Base-by-base conservation (phyloP, 495 filamentous ascomycete genomes). In the Corynascus novoguineensis region DNA sequence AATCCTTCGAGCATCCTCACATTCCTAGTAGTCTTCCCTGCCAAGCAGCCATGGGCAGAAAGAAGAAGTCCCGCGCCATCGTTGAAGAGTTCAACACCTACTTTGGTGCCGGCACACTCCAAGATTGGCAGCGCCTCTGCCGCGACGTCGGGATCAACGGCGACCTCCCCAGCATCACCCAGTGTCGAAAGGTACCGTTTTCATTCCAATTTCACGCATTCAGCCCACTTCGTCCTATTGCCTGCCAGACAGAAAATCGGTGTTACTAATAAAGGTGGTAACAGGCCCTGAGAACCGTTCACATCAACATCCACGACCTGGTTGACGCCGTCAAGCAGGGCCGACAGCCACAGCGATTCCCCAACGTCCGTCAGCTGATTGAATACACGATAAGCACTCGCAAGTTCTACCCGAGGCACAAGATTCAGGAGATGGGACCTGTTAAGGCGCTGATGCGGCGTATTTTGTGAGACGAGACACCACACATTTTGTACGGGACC, bases 301-400 rank as follows among this genome's bases (percentile, higher is more conserved):
- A 67, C 57, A 60, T 76, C 38, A 75, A 75, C 50, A 73, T 76
- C 46, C 32, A 51, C 9, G 71, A 75, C 62, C 67, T 77, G 31
- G 47, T 75, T 27, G 58, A 65, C 0, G 66, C 62, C 7, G 45
- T 72, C 24, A 31, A 58, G 5, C 31, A 40, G 2, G 61, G 60
- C 1, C 24, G 10, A 3, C 17, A 5, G 0, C 62, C 70, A 8
- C 49, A 37, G 3, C 55, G 35, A 22, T 74, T 75, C 37, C 2
- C 5, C 21, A 67, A 25, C 41, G 35, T 47, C 10, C 0, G 8
- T 0, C 40, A 60, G 25, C 69, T 76, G 3, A 41, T 55, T 1
- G 15, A 45, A 0, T 72, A 73, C 25, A 71, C 71, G 0, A 37
- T n/a, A 1, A 9, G 41, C 4, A 55, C 32, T 5, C 1, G n/a